Base-by-base conservation (phyloP, 2,329 filamentous ascomycete species). In the Scopulariopsis brevicaulis region DNA sequence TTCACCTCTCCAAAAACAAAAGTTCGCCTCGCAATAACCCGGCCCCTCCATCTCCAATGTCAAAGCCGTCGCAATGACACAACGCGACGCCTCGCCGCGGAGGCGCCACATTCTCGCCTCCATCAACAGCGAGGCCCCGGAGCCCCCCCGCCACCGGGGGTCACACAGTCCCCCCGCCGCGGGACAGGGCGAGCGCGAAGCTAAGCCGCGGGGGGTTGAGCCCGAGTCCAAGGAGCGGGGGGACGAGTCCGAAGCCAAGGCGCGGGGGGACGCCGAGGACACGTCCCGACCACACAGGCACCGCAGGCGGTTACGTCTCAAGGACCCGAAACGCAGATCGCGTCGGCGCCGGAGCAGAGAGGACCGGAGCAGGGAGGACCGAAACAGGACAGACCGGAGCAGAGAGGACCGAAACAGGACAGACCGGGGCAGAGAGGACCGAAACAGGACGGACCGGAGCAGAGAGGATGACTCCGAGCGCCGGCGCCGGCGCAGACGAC, bases 41-140 rank as follows among this genome's bases (percentile, higher is more conserved):
- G n/a, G n/a, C n/a, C n/a, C n/a, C n/a, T n/a, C n/a, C n/a, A n/a
- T n/a, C n/a, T n/a, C 24, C n/a, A 34, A 53, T 53, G 51, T 24
- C 52, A 28, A 22, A 11, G 18, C 2, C 18, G 22, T 11, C 22
- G 46, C 28, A 32, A 54, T 50, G 32, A 59, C 60, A 46, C 57
- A 60, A 28, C 56, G 48, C 18, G 54, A 54, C n/a, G 34, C 46
- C 15, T 74, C 73, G 28, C 69, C 73, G 34, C 70, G 67, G 62
- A 67, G 77, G 65, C 74, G 75, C n/a, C 75, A 74, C 52, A 77
- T 79, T 22, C 69, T 80, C 20, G 75, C 74, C 7, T 79, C 77
- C 7, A 75, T 77, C 63, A 77, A 78, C 60, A 73, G 69, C 6
- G 67, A 58, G 18, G 50, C 50, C 12, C 56, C 40, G 22, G 43